Evolutionary conservation across 768 basidiomycete genomes (phyloP), one percentile per base, ranked within the genome.

Genomic region (Rhodotorula babjevae): DNA sequence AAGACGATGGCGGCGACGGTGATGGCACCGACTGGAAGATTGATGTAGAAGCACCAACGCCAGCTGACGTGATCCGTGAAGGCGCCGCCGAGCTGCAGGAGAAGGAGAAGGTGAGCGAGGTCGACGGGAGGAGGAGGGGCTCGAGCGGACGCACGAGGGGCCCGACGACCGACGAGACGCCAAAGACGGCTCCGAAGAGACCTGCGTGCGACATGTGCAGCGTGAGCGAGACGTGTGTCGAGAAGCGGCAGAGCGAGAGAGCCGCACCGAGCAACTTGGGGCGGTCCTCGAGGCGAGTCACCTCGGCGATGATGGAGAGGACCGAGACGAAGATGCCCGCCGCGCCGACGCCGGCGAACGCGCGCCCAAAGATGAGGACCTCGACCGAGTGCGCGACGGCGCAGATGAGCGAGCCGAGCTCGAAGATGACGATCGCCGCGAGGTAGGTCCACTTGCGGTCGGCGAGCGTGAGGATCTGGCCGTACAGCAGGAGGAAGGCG

Each of bases 11-110:
- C 63, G 16, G 42, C 66, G 29, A 74, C 44, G 5, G 73, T 74
- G 33, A 74, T 31, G 15, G 67, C 73, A 4, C n/a, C 36, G 58
- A 25, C 15, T 2, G 60, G 58, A 12, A 59, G 58, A 15, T 59
- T 57, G 56, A 57, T 57, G 33, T 57, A 69, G 62, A 69, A 72
- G 65, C 71, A 72, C 55, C 42, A 92, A 82, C 91, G 82, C 91
- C 91, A 93, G 2, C 87, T 84, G n/a, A 88, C 88, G 77, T 90
- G 87, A 77, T 78, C 76, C 18, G 61, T 83, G 79, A 73, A 82
- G 78, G 78, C 81, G 56, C 80, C 80, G 21, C 80, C 82, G 16
- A 61, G 49, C 33, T 63, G 61, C 8, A 14, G 14, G 33, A 25
- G 18, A 44, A n/a, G 27, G 18, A 6, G n/a, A 14, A 16, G 6